Conservation (phyloP, 1,284 basidiomycete species). For the Farysia itapuensis region DNA sequence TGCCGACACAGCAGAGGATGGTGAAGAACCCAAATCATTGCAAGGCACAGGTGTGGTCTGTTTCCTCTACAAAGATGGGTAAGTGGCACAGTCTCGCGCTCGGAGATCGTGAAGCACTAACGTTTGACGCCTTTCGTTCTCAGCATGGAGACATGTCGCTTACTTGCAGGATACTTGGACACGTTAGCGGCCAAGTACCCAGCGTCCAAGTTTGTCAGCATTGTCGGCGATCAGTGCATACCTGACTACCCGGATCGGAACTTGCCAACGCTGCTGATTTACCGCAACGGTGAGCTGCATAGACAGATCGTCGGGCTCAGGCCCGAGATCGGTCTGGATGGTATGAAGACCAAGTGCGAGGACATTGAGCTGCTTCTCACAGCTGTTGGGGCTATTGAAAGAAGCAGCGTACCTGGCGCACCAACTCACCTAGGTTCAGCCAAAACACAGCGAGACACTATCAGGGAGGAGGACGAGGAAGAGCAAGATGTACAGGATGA, state of each 20-base stretch:
- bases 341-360: conserved; percentile 75
- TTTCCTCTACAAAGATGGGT: conserved; percentile 87
- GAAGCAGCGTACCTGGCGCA: conserved; percentile 32
- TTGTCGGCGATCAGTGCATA: conserved; percentile 90
- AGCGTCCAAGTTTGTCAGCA: conserved; percentile 91
- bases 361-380: conserved; percentile 57
- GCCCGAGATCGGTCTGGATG: conserved; percentile 68
- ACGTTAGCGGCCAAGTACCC: conserved; percentile 79
- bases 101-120: too few species aligned
- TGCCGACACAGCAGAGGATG: conserved; percentile 58
- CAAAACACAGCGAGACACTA: conserved; percentile 13
- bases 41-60: conserved; percentile 82
- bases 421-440: conserved; percentile 9
- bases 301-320: conserved; percentile 77
- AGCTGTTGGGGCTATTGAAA: conserved; percentile 51
- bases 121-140: not conserved
- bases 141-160: conserved; percentile 66
- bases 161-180: conserved; percentile 72
- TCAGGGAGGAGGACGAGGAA: conserved; percentile 17
- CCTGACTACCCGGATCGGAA: conserved; percentile 90
- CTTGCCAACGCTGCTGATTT: conserved; percentile 87
- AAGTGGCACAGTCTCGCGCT: too few species aligned
- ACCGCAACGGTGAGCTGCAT: conserved; percentile 83
- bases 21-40: conserved; percentile 32
- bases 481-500: conserved; percentile 17